Evolutionary conservation across 2,329 filamentous ascomycete species (phyloP), one percentile per base, ranked within the genome.

Genomic region (Tolypocladium inflatum): DNA sequence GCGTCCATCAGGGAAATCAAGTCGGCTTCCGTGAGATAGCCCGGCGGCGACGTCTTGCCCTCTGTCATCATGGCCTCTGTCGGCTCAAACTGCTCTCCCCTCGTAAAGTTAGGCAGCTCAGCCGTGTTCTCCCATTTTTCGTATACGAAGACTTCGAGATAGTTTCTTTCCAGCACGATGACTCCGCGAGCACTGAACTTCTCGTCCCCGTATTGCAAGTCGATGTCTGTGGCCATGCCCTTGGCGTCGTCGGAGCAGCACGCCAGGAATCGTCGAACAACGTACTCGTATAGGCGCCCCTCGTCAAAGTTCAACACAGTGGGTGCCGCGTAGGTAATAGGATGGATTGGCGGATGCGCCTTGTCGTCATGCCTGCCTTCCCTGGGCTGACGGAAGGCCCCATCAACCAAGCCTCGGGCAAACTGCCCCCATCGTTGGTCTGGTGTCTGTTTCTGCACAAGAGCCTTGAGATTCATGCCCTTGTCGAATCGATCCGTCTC

Each of bases 1-100:
- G 91, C 92, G 74, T 99, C 94, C 94, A 99, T 99, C 13, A 99
- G 81, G 3, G 88, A 89, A 68, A 99, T 96, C 33, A 99, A 79
- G 70, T 99, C 94, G 0, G 94, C 92, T 70, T 99, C 94, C 0
- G 94, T 97, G 37, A 99, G 80, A 69, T 96, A 97, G 26, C 81
- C 84, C 0, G 94, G 94, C 15, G 92, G 79, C 1, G 81, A 83
- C 0, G 94, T 99, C 72, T 95, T 89, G n/a, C 94, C 93, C 65
- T 97, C 91, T 1, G 84, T 86, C 74, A 99, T 91, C 65, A 88
- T 85, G 4, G 91, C 93, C 74, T 97, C 92, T 1, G 86, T 90
- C 0, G 94, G 94, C 70, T 91, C 86, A 63, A 99, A 96, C 0
- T 76, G 78, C 71, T 99, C 94, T 2, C 90, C 91, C 50, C 88